Percentiles rank a stretch among this genome's conserved stretches.
phyloP scores from a whole-genome alignment of 495 filamentous ascomycete genomes.

The Lichina pygmaea region DNA sequence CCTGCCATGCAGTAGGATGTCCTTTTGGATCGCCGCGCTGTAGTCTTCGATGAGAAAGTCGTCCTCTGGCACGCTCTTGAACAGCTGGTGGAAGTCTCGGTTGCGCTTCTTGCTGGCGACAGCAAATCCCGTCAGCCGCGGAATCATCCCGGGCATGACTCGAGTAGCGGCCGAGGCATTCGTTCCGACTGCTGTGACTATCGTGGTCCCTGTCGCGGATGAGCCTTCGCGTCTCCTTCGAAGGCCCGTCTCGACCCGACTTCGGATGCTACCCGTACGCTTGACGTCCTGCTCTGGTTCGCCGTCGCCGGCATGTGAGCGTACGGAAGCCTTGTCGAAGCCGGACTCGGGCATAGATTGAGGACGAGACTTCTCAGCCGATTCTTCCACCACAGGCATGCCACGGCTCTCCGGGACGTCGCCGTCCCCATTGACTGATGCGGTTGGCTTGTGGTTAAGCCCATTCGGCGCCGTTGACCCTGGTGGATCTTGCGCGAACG shows the following conservation, averaged over 20 bases:
- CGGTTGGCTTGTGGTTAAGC: not conserved
- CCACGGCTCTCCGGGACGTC: not conserved
- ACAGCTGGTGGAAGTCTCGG: constrained; percentile 75
- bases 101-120: constrained; percentile 92
- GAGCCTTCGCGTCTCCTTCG: constrained; percentile 65
- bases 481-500: too few species aligned
- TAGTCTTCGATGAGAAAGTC: constrained; percentile 98
- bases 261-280: constrained; percentile 61
- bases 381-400: too few species aligned
- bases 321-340: not conserved
- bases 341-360: not conserved
- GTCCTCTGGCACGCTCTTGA: constrained; percentile 90
- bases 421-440: not conserved
- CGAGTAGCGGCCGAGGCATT: constrained; percentile 38
- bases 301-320: not conserved
- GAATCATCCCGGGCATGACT: constrained; percentile 25
- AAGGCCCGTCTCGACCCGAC: constrained; percentile 30
- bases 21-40: constrained; percentile 81
- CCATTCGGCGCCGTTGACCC: too few species aligned
- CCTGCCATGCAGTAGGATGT: constrained; percentile 83
- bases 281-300: constrained; percentile 10
- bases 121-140: constrained; percentile 78
- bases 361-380: too few species aligned
- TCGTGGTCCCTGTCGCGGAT: constrained; percentile 45
- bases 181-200: constrained; percentile 40